These are phyloP conservation scores for Kalaharituber pfeilii DNA, from an alignment of 2,329 filamentous ascomycete species.

Conservation along the genomic window DNA sequence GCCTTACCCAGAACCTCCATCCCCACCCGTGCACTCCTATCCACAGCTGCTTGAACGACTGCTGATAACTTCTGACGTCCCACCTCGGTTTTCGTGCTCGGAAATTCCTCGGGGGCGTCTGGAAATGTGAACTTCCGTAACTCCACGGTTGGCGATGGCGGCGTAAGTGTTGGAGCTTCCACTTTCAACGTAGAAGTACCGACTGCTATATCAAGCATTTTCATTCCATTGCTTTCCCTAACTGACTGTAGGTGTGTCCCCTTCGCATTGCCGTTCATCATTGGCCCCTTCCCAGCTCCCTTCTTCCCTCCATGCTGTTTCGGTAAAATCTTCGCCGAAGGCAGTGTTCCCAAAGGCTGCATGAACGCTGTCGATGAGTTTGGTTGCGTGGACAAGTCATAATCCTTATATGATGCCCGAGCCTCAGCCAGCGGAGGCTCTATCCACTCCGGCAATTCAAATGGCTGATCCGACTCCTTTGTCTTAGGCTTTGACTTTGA, in stretches of 20 bases:
- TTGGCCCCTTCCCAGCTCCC: constrained; percentile 5
- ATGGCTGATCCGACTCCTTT: not conserved
- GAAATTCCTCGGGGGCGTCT: constrained; percentile 4
- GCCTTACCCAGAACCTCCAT: constrained; percentile 17
- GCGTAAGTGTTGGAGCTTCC: not conserved
- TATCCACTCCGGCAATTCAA: constrained; percentile 10
- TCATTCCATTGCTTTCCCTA: not conserved
- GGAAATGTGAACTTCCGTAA: not conserved
- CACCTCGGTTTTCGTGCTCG: constrained; percentile 18
- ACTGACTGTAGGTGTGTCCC: not conserved
- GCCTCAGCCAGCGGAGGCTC: constrained; percentile 17
- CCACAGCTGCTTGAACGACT: constrained; percentile 19
- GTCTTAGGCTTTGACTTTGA: not conserved
- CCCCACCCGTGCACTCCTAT: constrained; percentile 16
- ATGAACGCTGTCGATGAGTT: constrained; percentile 15
- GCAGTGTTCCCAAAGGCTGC: constrained; percentile 17
- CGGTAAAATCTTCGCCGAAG: constrained; percentile 13
- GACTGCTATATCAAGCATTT: not conserved
- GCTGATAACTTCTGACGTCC: constrained; percentile 17
- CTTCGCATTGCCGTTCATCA: constrained; percentile 6
- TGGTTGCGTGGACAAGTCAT: constrained; percentile 14
- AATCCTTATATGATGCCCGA: constrained; percentile 19
- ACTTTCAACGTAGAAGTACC: not conserved
- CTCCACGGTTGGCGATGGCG: not conserved
- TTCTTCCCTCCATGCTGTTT: constrained; percentile 15